Evolutionary conservation across 306 rosid species (phyloP), one percentile per base, ranked within the genome.

Genomic region (Medicago arabica): DNA sequence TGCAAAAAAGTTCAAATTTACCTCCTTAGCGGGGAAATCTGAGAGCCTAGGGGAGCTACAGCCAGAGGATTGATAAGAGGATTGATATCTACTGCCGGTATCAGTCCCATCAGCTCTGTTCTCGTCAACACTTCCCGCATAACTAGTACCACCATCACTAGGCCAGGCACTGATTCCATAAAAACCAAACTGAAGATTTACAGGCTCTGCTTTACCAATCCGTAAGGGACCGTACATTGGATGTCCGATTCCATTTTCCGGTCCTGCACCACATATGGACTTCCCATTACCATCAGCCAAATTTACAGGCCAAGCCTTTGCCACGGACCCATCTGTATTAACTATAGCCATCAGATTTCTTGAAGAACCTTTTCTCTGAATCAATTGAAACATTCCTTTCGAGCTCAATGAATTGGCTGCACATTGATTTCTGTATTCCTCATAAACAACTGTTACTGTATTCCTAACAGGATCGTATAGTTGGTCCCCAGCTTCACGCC

Each of bases 111-210:
- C 98, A 28, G 88, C 95, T 82, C 89, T 88, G 2, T 92, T 88
- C 87, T 90, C 98, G 12, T 94, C 98, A 51, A 86, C 80, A 74
- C 98, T 95, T 74, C 97, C 97, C 15, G 98, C 96, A 76, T 12
- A 82, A 82, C 98, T 95, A 25, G 98, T 86, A 60, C 95, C 97
- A 58, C 98, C 92, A 84, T 83, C 95, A 67, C 81, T 87, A 25
- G 98, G 93, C 98, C 97, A 95, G 67, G 98, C 97, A 44, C 96
- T 92, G 83, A 95, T 83, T 76, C 98, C 98, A 58, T 92, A 95
- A 47, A 89, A 89, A 71, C 98, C 98, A 88, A 95, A 95, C 81
- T 85, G 98, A 86, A 95, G 92, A 90, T 95, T 92, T 75, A 95
- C 93, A 58, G 88, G 93, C 79, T 95, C 97, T 21, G 93, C 89